These are phyloP conservation scores for Candida neerlandica DNA, from an alignment of 1,139 yeast genomes.

Conservation along the genomic window DNA sequence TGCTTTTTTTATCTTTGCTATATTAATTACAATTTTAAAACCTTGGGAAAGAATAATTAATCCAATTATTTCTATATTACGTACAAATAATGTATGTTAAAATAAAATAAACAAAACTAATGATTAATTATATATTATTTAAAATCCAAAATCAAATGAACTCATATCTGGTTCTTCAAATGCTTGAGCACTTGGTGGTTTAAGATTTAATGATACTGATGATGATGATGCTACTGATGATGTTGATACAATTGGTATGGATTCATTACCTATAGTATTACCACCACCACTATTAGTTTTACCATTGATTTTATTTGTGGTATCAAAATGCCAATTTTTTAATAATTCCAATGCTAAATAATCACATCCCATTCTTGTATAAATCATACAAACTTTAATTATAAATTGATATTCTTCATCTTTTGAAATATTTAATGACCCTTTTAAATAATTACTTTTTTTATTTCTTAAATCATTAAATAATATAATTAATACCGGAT, in stretches of 20 bases:
- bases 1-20: slow-evolving; percentile 21
- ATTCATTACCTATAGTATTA: neutral
- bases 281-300: neutral
- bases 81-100: slow-evolving; percentile 14
- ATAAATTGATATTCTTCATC: slow-evolving; percentile 63
- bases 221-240: no score
- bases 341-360: slow-evolving; percentile 65
- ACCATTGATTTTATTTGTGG: neutral
- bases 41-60: slow-evolving; percentile 18
- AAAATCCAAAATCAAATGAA: slow-evolving; percentile 66
- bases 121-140: no score
- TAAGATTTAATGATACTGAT: neutral
- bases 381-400: slow-evolving; percentile 63
- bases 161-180: slow-evolving; percentile 83
- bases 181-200: slow-evolving; percentile 54
- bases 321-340: slow-evolving; percentile 64
- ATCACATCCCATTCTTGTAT: slow-evolving; percentile 91
- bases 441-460: slow-evolving; percentile 48
- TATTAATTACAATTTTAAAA: slow-evolving; percentile 15
- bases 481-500: slow-evolving; percentile 75
- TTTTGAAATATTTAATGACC: slow-evolving; percentile 49
- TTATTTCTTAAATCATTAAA: slow-evolving; percentile 62
- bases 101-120: no score
- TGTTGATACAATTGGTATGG: neutral
- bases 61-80: slow-evolving; percentile 13